Evolutionary conservation across 352 stramenopile species (phyloP), one percentile per base, ranked within the genome.

Genomic region (Phytophthora pinifolia): DNA sequence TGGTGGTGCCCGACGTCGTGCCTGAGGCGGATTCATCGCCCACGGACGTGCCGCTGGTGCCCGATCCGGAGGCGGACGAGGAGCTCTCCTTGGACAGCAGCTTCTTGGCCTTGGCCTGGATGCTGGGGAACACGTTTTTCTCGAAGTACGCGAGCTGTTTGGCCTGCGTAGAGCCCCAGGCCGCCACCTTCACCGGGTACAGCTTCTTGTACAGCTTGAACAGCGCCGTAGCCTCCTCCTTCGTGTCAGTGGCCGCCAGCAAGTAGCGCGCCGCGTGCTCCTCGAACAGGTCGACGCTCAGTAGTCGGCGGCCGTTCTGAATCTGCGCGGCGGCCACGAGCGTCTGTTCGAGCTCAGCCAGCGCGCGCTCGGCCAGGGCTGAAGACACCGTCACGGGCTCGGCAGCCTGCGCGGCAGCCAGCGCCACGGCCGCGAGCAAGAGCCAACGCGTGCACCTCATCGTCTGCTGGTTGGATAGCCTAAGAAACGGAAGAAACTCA

Each of bases 201-300:
- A 88, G 50, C 34, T 70, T 72, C 57, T 81, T 75, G 70, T 86
- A 90, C 31, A 90, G 60, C 45, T 84, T 77, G 59, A 87, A 90
- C 7, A 90, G 54, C 29, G 78, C 49, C 35, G 70, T 52, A 12
- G 68, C 74, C 52, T 90, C 75, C 29, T 62, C 37, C 13, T 48
- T 64, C 48, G 74, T 62, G 55, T 78, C 56, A 8, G 51, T 50
- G 5, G 47, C 41, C 30, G 59, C 46, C 39, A 63, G 59, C 14
- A 89, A 53, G 31, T 79, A 76, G 4, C 74, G 74, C 51, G 69
- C 74, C 25, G 64, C 58, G 48, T 79, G 65, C 12, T 64, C 68
- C 30, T 81, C 70, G 48, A 81, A 75, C 35, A 67, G 41, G 38
- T 67, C 54, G 41, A 62, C 59, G 46, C 48, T 72, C 17, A 72